These are phyloP conservation scores for Hanseniaspora thailandica DNA, from an alignment of 805 yeast species.

Conservation along the genomic window DNA sequence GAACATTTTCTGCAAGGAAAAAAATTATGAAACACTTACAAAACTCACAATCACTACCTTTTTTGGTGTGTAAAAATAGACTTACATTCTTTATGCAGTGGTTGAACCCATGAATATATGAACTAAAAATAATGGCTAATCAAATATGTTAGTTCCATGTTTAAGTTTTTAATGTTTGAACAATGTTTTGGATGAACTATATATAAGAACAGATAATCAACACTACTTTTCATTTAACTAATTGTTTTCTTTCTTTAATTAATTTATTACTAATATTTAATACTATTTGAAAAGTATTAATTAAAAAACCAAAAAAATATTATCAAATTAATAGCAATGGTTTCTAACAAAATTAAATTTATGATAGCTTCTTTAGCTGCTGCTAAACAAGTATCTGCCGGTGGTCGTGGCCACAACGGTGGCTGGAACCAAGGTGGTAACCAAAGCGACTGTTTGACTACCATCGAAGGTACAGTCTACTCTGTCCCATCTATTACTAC, in stretches of 20 bases:
- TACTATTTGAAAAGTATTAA: not conserved
- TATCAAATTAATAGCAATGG: not conserved
- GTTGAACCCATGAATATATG: not conserved
- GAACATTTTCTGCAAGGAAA: not conserved
- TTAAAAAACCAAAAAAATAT: not conserved
- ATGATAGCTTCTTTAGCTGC: conserved; percentile 10
- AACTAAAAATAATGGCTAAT: not conserved
- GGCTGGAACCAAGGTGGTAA: no score
- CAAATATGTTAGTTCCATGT: not conserved
- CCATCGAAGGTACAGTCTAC: conserved; percentile 1
- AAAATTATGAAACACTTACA: not conserved
- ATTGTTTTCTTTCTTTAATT: not conserved
- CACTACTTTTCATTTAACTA: not conserved
- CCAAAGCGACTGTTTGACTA: conserved; percentile 10
- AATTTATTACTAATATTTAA: not conserved
- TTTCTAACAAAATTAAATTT: not conserved
- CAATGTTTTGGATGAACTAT: no score
- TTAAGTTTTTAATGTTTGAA: not conserved
- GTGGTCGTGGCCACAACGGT: conserved; percentile 11
- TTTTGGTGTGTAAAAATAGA: not conserved
- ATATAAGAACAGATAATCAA: not conserved
- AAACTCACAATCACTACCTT: not conserved
- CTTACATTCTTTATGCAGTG: not conserved
- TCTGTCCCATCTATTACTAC: not conserved
- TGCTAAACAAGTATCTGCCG: conserved; percentile 19